phyloP scores from a whole-genome alignment of 768 basidiomycete genomes.

The Psilocybe azurescens region DNA sequence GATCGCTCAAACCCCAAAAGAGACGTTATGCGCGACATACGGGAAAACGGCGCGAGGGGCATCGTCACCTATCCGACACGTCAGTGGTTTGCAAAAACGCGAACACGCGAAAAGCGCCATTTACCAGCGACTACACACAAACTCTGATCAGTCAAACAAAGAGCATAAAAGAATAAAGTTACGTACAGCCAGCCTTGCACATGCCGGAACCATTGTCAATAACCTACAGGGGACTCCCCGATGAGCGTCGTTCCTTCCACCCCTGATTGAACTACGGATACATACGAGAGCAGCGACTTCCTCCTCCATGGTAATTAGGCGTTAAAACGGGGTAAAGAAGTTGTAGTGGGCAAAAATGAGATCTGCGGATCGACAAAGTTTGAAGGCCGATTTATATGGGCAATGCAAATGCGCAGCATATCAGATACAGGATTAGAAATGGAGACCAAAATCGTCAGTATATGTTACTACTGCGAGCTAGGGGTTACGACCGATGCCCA shows the following conservation, averaged over 20 bases:
- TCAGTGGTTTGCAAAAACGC: slow-evolving; percentile 22
- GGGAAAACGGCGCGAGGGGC: slow-evolving; percentile 94
- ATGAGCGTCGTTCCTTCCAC: background rate
- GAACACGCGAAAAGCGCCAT: slow-evolving; percentile 8
- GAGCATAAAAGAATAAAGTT: slow-evolving; percentile 18
- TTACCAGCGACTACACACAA: slow-evolving; percentile 66
- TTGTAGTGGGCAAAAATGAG: slow-evolving; percentile 20
- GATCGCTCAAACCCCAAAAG: slow-evolving; percentile 3
- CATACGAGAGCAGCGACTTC: slow-evolving; percentile 54
- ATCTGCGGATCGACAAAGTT: slow-evolving; percentile 5
- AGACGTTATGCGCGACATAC: slow-evolving; percentile 52
- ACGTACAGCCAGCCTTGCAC: slow-evolving; percentile 99
- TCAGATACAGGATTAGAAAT: slow-evolving; percentile 1
- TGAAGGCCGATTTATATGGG: slow-evolving; percentile 28
- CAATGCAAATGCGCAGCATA: slow-evolving; percentile 22
- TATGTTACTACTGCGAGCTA: slow-evolving; percentile 8
- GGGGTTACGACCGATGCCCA: slow-evolving; percentile 15
- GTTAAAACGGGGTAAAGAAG: slow-evolving; percentile 31
- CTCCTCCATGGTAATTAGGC: slow-evolving; percentile 50
- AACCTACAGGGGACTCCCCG: slow-evolving; percentile 52
- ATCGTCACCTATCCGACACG: slow-evolving; percentile 73
- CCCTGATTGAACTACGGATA: slow-evolving; percentile 34
- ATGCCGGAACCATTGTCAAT: slow-evolving; percentile 97
- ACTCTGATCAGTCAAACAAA: slow-evolving; percentile 26
- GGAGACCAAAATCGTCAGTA: slow-evolving; percentile 13